phyloP scores from a whole-genome alignment of 139 green algal species.

The Zygnema circumcarinatum region DNA sequence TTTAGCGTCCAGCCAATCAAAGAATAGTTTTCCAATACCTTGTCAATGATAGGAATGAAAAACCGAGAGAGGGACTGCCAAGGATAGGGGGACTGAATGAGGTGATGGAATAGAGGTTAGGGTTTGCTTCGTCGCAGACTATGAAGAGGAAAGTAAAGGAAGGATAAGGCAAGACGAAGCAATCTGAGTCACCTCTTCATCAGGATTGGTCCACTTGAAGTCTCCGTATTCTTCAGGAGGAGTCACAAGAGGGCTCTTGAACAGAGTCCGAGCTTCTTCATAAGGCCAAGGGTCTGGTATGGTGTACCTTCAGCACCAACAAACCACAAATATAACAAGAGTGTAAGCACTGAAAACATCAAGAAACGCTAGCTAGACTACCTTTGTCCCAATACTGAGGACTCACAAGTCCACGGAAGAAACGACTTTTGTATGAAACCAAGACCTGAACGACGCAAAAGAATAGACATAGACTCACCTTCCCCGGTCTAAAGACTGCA shows the following conservation, averaged over 20 bases:
- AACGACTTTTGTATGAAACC: background rate
- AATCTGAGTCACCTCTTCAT: slow-evolving; percentile 77
- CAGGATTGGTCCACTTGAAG: slow-evolving; percentile 83
- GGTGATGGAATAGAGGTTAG: background rate
- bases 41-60: too few species aligned
- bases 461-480: too few species aligned
- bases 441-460: too few species aligned
- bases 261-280: slow-evolving; percentile 81
- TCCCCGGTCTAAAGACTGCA: slow-evolving; percentile 57
- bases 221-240: slow-evolving; percentile 29
- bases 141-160: background rate
- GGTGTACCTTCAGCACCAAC: slow-evolving; percentile 67
- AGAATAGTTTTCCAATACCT: too few species aligned
- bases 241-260: slow-evolving; percentile 75
- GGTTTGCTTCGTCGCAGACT: too few species aligned
- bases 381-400: too few species aligned
- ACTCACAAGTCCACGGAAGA: background rate
- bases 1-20: too few species aligned
- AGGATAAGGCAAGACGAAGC: background rate
- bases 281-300: slow-evolving; percentile 88
- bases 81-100: slow-evolving; percentile 7
- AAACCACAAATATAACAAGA: too few species aligned
- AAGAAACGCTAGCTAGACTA: too few species aligned
- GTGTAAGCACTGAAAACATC: too few species aligned
- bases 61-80: slow-evolving; percentile 9